Evolutionary conservation across 371 early-diverging fungal genomes (phyloP).

Genomic region (Saksenaea vasiformis): DNA sequence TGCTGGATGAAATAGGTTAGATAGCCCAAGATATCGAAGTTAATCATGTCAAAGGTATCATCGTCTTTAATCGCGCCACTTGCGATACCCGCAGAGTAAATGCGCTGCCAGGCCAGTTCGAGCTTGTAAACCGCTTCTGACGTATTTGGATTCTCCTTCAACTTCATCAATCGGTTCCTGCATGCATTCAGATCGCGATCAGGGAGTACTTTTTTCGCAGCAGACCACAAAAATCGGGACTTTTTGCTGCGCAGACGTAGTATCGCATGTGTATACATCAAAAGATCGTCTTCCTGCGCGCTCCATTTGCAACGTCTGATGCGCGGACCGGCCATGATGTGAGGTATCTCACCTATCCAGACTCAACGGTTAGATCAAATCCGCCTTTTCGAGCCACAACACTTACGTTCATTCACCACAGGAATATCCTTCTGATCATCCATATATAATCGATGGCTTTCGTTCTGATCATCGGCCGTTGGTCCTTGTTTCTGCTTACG

Average conservation of each 20-base stretch:
- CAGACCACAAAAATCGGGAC: constrained; percentile 41
- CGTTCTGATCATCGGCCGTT: not conserved
- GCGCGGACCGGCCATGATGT: not conserved
- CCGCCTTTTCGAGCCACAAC: not conserved
- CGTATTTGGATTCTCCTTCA: constrained; percentile 23
- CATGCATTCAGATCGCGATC: constrained; percentile 20
- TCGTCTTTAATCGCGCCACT: constrained; percentile 33
- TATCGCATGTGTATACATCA: constrained; percentile 43
- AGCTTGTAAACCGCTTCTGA: constrained; percentile 28
- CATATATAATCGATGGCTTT: not conserved
- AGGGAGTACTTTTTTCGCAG: constrained; percentile 23
- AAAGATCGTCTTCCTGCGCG: constrained; percentile 49
- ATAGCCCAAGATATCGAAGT: constrained; percentile 34
- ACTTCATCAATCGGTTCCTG: constrained; percentile 38
- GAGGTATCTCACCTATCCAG: not conserved
- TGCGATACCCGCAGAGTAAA: constrained; percentile 37
- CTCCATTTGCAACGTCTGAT: constrained; percentile 39
- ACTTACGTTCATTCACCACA: constrained; percentile 11
- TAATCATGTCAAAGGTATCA: constrained; percentile 15
- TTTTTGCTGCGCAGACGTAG: constrained; percentile 18
- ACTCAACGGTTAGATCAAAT: not conserved
- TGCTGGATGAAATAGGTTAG: constrained; percentile 40
- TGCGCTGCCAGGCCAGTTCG: constrained; percentile 32
- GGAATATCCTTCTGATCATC: constrained; percentile 17
- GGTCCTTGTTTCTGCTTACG: not conserved